Evolutionary conservation across 768 basidiomycete genomes (phyloP).

Genomic region (Panus rudis): DNA sequence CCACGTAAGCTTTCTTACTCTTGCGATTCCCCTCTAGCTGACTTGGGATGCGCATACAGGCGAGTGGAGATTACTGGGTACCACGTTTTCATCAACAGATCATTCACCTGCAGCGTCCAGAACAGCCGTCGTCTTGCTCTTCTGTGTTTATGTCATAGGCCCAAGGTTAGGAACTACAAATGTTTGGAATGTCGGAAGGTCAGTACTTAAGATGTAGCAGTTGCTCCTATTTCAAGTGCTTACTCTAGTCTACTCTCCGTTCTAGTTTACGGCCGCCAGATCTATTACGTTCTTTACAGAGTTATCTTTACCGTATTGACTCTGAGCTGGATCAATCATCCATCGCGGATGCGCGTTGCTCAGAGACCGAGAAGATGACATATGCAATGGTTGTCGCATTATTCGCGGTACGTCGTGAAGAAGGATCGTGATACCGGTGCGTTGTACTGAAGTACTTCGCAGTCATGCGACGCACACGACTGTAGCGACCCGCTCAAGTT

Average conservation of each 20-base stretch:
- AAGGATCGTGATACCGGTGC: background rate
- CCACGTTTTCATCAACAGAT: constrained; percentile 36
- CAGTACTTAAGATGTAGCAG: background rate
- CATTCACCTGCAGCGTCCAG: constrained; percentile 57
- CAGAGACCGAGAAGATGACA: background rate
- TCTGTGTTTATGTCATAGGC: constrained; percentile 47
- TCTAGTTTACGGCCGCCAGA: constrained; percentile 2
- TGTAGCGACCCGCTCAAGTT: constrained; percentile 20
- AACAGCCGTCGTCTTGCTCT: constrained; percentile 47
- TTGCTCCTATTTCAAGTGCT: background rate
- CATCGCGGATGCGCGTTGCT: background rate
- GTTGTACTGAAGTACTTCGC: constrained; percentile 1
- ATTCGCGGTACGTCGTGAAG: constrained; percentile 25
- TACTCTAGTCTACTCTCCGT: background rate
- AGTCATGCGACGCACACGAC: constrained; percentile 1
- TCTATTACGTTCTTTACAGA: background rate
- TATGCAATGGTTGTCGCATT: constrained; percentile 26
- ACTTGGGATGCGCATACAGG: background rate
- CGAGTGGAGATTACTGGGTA: constrained; percentile 3
- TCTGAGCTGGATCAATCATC: background rate
- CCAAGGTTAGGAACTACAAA: constrained; percentile 35
- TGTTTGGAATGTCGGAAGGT: constrained; percentile 5
- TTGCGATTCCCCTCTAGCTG: too few species aligned
- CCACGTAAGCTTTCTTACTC: too few species aligned
- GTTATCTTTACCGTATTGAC: background rate